Base-by-base conservation (phyloP, 2,329 filamentous ascomycete genomes). In the Aspergillus bombycis region DNA sequence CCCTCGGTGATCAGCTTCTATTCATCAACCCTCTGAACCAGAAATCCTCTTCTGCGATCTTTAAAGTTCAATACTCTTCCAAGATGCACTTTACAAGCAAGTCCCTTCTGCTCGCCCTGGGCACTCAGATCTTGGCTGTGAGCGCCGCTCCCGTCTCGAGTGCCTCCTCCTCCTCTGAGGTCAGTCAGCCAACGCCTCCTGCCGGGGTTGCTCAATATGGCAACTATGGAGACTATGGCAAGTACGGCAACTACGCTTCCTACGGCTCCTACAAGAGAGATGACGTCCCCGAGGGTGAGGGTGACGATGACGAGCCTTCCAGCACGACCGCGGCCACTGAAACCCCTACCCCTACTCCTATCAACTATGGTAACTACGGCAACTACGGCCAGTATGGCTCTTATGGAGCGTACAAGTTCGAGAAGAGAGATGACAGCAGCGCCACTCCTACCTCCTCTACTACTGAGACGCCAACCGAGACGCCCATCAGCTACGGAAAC, bases 51-150 rank as follows among this genome's bases (percentile, higher is more conserved):
- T 53, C 23, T 10, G 3, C 9, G 9, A 21, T 38, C 32, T 5
- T 38, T 19, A 16, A 5, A 53, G 14, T 36, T 16, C 8, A n/a
- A 54, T 1, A 11, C 30, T 21, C 36, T 28, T 50, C 30, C 36
- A 53, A 57, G 32, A 63, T 63, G 57, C 36, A 48, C 46, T 57
- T 63, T 30, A 50, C 30, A 30, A 43, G 46, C 11, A 62, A 62
- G 46, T 56, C 58, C 19, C 36, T 57, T n/a, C 5, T 65, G 19
- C n/a, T 67, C 30, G 54, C 60, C 36, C 62, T 70, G n/a, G 30
- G 62, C 58, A 59, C 60, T 16, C 57, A 67, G 32, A 45, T 67
- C 30, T 58, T 62, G 34, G 62, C 65, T n/a, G 59, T 54, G n/a
- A 54, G 52, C 3, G 62, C 63, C 10, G 50, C 58, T 36, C 65